Percentiles rank a stretch among this genome's conserved stretches.
Conservation (phyloP, 495 filamentous ascomycete genomes). For the Xylaria curta region DNA sequence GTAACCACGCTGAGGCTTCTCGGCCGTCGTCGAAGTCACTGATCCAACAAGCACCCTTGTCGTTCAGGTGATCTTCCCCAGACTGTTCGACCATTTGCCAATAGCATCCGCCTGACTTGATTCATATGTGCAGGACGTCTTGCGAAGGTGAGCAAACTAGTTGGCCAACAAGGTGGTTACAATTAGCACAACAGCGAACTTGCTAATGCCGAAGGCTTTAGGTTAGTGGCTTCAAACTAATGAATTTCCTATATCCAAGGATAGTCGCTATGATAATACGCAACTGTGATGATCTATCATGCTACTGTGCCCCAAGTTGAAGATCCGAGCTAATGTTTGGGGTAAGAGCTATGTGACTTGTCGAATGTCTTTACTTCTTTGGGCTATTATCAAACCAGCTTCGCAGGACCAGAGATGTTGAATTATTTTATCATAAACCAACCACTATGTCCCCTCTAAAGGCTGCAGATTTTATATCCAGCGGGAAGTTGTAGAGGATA, state of each 20-base stretch:
- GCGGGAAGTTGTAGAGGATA: slow-evolving; percentile 21
- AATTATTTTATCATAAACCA: slow-evolving; percentile 28
- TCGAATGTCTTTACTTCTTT: background rate
- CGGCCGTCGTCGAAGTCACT: background rate
- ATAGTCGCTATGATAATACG: background rate
- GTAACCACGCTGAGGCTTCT: slow-evolving; percentile 7
- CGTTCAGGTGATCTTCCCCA: slow-evolving; percentile 16
- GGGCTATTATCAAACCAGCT: slow-evolving; percentile 3
- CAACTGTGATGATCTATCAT: slow-evolving; percentile 5
- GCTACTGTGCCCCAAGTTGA: background rate
- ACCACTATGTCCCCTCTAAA: slow-evolving; percentile 19
- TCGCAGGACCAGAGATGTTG: slow-evolving; percentile 29
- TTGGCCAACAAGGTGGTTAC: background rate
- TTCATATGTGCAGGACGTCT: slow-evolving; percentile 7
- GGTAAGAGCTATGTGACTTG: background rate
- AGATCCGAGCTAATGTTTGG: slow-evolving; percentile 13
- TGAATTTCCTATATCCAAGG: background rate
- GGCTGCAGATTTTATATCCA: slow-evolving; percentile 27
- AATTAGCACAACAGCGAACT: background rate
- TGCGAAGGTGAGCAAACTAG: background rate
- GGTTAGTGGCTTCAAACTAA: background rate
- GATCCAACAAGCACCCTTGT: slow-evolving; percentile 31
- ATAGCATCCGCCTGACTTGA: slow-evolving; percentile 22
- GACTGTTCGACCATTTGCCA: background rate
- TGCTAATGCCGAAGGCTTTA: background rate